Conservation (phyloP, 2,329 filamentous ascomycete genomes). For the Neonectria sp. region DNA sequence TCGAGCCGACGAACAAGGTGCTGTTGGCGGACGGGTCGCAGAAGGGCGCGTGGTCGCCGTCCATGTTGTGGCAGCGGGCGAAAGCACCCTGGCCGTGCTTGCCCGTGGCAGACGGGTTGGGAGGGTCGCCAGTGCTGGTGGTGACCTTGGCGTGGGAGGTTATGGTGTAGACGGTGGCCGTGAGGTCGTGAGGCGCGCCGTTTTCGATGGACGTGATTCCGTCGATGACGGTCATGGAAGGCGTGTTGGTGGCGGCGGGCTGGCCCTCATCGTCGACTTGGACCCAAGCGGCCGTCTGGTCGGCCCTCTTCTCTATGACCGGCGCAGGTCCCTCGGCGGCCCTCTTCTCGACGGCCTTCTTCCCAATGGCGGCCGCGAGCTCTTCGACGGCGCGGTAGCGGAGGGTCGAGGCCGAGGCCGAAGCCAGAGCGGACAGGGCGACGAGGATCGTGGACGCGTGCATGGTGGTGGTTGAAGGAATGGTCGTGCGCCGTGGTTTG, state of each 20-base stretch:
- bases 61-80: conserved; percentile 63
- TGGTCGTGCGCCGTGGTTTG: conserved; percentile 1
- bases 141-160: conserved; percentile 54
- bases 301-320: conserved; percentile 46
- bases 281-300: conserved; percentile 66
- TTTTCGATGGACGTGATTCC: conserved; percentile 59
- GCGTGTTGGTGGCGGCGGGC: conserved; percentile 64
- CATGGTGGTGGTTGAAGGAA: conserved; percentile 46
- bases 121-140: conserved; percentile 60
- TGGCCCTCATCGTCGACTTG: conserved; percentile 63
- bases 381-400: conserved; percentile 38
- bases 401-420: conserved; percentile 42
- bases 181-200: conserved; percentile 62
- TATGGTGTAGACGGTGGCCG: conserved; percentile 59
- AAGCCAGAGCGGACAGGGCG: conserved; percentile 50
- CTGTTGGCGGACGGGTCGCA: conserved; percentile 63
- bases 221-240: conserved; percentile 61
- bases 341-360: conserved; percentile 49
- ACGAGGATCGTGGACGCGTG: conserved; percentile 50
- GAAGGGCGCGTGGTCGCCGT: conserved; percentile 65
- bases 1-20: conserved; percentile 60
- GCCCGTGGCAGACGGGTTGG: conserved; percentile 60
- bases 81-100: conserved; percentile 64
- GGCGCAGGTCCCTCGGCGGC: background rate
- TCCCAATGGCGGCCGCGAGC: conserved; percentile 33